Base-by-base conservation (phyloP, 1,284 basidiomycete species). In the Marasmius oreades region DNA sequence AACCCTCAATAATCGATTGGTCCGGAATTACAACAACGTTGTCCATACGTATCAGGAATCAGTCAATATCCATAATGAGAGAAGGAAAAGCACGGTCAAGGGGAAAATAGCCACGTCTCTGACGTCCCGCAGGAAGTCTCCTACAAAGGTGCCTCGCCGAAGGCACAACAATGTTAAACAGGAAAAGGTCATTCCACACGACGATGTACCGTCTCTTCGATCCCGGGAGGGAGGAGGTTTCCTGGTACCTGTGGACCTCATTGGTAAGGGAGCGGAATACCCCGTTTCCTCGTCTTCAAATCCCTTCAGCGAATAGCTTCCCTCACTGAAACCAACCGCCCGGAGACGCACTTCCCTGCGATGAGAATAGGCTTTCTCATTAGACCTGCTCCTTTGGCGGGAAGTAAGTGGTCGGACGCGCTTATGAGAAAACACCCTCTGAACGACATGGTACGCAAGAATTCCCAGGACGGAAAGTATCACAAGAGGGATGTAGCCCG, bases 101-200 rank as follows among this genome's bases (percentile, higher is more conserved):
- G 77, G 77, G 56, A 75, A 73, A 12, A 73, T 51, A 7, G 77
- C 73, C 51, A 78, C 65, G 59, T 76, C 73, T 61, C 69, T 64
- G 18, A 71, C 58, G 62, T 78, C 77, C 10, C 64, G 66, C 46
- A 76, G 20, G 37, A 68, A 67, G 22, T 65, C 64, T 52, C 55
- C 47, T 36, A 61, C 46, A 46, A 68, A 64, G 42, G 66, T 63
- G 39, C 61, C 55, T 37, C 36, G 62, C 28, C 50, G 55, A 16
- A 50, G 47, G 47, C 5, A 50, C 47, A 26, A 10, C 28, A 31
- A 50, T 31, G 24, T 31, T 8, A 20, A 5, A 10, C 28, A 31
- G 28, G 28, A 31, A 31, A 10, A 31, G 10, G 10, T 10, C 4
- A 5, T 31, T 31, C 28, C 5, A 31, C 28, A 31, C 10, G 28